These are phyloP conservation scores for Fraxinus americana DNA, from an alignment of 257 asterid species.

Conservation along the genomic window DNA sequence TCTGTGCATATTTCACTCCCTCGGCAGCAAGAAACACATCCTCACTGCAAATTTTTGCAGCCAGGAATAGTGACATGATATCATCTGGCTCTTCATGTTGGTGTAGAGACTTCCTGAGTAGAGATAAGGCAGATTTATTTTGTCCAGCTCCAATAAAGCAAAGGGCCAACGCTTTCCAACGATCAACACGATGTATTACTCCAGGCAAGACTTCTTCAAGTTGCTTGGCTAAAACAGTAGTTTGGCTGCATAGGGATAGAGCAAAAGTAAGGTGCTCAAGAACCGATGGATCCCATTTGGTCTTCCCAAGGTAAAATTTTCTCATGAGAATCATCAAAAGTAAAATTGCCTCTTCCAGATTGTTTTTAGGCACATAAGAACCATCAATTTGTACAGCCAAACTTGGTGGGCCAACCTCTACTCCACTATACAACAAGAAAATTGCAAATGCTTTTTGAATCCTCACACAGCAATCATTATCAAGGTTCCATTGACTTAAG, in stretches of 20 bases:
- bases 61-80: constrained; percentile 68
- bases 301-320: constrained; percentile 76
- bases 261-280: constrained; percentile 90
- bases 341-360: constrained; percentile 92
- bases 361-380: constrained; percentile 85
- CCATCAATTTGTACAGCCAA: constrained; percentile 84
- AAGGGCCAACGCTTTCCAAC: constrained; percentile 89
- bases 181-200: constrained; percentile 65
- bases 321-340: constrained; percentile 93
- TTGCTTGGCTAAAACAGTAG: constrained; percentile 78
- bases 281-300: constrained; percentile 84
- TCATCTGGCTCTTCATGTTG: constrained; percentile 82
- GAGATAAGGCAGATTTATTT: constrained; percentile 63
- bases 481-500: constrained; percentile 96
- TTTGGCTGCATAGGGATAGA: constrained; percentile 81
- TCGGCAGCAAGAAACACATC: constrained; percentile 75
- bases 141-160: constrained; percentile 76
- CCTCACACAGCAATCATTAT: constrained; percentile 88
- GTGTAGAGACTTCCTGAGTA: constrained; percentile 79
- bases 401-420: constrained; percentile 86
- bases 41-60: constrained; percentile 79
- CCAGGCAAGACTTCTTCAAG: constrained; percentile 96
- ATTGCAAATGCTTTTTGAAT: constrained; percentile 93
- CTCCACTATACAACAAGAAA: constrained; percentile 84
- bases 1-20: constrained; percentile 77